These are phyloP conservation scores for Suillus cothurnatus DNA, from an alignment of 768 basidiomycete genomes.

Conservation along the genomic window DNA sequence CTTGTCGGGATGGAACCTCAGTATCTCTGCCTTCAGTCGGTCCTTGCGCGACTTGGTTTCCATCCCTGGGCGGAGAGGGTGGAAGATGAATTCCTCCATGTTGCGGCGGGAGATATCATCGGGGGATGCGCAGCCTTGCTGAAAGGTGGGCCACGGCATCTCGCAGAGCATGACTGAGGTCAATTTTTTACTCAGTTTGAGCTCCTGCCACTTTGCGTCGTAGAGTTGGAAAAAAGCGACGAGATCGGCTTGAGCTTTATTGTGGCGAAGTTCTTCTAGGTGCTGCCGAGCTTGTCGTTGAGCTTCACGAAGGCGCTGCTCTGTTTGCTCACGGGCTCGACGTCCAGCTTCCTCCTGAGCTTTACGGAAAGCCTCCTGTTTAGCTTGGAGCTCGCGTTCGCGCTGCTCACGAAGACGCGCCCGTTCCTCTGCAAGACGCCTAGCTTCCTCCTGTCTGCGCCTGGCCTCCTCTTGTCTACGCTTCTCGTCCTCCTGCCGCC, in stretches of 20 bases:
- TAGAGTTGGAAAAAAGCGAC: constrained; percentile 27
- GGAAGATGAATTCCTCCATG: constrained; percentile 43
- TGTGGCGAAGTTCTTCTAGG: constrained; percentile 18
- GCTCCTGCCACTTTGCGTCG: constrained; percentile 39
- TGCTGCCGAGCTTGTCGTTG: neutral
- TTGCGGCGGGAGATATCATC: constrained; percentile 38
- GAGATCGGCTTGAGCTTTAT: constrained; percentile 12
- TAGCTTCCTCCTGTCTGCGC: constrained; percentile 16
- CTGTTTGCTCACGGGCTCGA: constrained; percentile 19
- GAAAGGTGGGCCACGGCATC: constrained; percentile 50
- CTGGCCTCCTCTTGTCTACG: constrained; percentile 6
- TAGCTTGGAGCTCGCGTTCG: constrained; percentile 24
- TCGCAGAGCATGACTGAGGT: too few relatives aligned
- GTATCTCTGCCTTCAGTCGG: constrained; percentile 44
- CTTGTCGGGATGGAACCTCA: constrained; percentile 61
- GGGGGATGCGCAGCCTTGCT: constrained; percentile 16
- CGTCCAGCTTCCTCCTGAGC: constrained; percentile 21
- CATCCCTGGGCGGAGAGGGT: constrained; percentile 31
- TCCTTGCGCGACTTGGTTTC: constrained; percentile 38
- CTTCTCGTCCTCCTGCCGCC: constrained; percentile 20
- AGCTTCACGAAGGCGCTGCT: constrained; percentile 12
- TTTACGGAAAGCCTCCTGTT: constrained; percentile 10
- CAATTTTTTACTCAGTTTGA: constrained; percentile 24
- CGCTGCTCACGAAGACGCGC: too few relatives aligned
- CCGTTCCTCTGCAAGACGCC: constrained; percentile 18